phyloP scores from a whole-genome alignment of 768 basidiomycete genomes.

The Mycena sanguinolenta region DNA sequence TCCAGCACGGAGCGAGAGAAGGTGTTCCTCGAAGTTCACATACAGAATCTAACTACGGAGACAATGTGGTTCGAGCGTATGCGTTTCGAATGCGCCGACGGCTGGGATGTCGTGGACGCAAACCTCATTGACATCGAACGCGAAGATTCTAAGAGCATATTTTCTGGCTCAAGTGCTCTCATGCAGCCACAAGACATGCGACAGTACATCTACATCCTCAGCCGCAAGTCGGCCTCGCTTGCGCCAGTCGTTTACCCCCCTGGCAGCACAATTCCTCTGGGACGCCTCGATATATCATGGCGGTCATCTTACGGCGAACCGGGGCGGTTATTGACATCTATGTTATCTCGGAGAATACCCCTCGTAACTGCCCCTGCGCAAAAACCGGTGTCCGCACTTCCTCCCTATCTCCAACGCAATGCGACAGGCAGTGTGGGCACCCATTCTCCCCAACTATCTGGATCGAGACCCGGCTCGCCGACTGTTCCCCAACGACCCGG shows the following conservation, averaged over 20 bases:
- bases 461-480: constrained; percentile 71
- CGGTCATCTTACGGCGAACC: constrained; percentile 87
- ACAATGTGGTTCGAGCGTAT: constrained; percentile 87
- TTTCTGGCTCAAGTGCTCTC: constrained; percentile 73
- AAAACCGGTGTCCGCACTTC: constrained; percentile 79
- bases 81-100: constrained; percentile 78
- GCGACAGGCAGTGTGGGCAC: constrained; percentile 51
- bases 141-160: constrained; percentile 55
- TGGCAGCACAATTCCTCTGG: constrained; percentile 83
- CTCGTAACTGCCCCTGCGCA: constrained; percentile 55
- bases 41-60: constrained; percentile 87
- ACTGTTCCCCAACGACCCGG: constrained; percentile 55
- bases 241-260: constrained; percentile 67
- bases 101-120: constrained; percentile 71
- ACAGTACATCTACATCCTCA: constrained; percentile 90
- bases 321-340: constrained; percentile 89
- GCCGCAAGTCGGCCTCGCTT: constrained; percentile 59
- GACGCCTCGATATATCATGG: constrained; percentile 93
- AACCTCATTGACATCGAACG: constrained; percentile 55
- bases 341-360: constrained; percentile 87
- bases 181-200: constrained; percentile 89
- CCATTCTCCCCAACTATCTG: constrained; percentile 68
- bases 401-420: constrained; percentile 78
- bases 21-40: constrained; percentile 92
- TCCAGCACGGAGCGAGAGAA: constrained; percentile 78